Conservation (phyloP, 2,329 filamentous ascomycete genomes). For the Trichoderma atroviride region DNA sequence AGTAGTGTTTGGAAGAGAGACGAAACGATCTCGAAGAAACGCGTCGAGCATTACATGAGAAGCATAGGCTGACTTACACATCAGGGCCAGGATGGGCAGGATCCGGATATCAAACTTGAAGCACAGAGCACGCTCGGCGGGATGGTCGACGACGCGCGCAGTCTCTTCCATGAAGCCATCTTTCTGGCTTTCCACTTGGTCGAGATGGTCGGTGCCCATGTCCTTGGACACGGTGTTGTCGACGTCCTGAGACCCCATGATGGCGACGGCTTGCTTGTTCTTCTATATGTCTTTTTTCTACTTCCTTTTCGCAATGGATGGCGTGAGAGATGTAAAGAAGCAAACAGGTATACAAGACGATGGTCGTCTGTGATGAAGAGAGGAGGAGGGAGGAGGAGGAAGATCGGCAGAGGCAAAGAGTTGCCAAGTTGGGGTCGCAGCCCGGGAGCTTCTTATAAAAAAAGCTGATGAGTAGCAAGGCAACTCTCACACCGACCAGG, state of each 20-base stretch:
- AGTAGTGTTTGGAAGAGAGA: background rate
- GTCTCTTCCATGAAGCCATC: slow-evolving; percentile 30
- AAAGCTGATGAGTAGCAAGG: background rate
- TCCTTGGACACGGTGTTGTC: slow-evolving; percentile 21
- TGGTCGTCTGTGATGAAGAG: background rate
- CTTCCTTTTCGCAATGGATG: background rate
- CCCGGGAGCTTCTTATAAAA: slow-evolving; percentile 13
- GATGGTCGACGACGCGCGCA: slow-evolving; percentile 41
- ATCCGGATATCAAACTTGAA: slow-evolving; percentile 59
- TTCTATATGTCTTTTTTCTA: background rate
- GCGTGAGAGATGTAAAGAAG: background rate
- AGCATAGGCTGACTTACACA: slow-evolving; percentile 44
- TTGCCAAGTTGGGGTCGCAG: background rate
- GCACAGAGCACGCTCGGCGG: slow-evolving; percentile 54
- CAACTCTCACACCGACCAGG: slow-evolving; percentile 14
- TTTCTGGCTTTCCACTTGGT: slow-evolving; percentile 27
- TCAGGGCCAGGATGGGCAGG: slow-evolving; percentile 56
- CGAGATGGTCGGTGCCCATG: slow-evolving; percentile 23
- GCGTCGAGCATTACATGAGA: background rate
- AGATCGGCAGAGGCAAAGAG: background rate
- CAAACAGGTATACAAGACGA: background rate
- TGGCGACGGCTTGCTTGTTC: background rate
- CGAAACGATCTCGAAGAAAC: background rate
- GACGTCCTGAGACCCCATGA: slow-evolving; percentile 22
- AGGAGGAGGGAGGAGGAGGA: background rate